These are phyloP conservation scores for Chytridiales sp. DNA, from an alignment of 371 early-diverging fungal genomes.

Conservation along the genomic window DNA sequence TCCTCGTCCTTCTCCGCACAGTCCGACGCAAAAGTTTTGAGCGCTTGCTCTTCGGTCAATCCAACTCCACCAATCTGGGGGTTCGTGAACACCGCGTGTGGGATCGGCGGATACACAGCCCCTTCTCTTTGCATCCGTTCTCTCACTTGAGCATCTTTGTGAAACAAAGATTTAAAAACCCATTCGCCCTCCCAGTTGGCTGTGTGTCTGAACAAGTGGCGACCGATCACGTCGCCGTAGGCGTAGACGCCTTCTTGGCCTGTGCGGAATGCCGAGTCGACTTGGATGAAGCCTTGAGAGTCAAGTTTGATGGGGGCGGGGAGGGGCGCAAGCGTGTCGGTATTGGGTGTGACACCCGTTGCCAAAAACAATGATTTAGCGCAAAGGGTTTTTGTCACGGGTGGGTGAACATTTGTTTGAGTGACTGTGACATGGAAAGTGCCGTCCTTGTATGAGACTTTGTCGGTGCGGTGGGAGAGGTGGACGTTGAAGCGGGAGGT, in stretches of 20 bases:
- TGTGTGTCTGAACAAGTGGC: conserved; percentile 33
- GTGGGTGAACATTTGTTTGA: background rate
- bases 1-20: too few species aligned
- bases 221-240: conserved; percentile 34
- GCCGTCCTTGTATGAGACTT: conserved; percentile 16
- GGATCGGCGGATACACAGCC: conserved; percentile 32
- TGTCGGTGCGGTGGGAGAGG: conserved; percentile 1
- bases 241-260: conserved; percentile 23
- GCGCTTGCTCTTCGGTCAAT: conserved; percentile 25
- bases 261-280: conserved; percentile 26
- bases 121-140: conserved; percentile 5
- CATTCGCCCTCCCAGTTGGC: conserved; percentile 38
- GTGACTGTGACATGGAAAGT: conserved; percentile 17
- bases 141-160: too few species aligned
- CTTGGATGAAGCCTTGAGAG: conserved; percentile 23
- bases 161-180: conserved; percentile 28
- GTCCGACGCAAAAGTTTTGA: conserved; percentile 2
- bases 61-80: conserved; percentile 39
- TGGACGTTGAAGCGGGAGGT: conserved; percentile 16
- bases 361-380: conserved; percentile 30
- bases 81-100: conserved; percentile 34
- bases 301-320: conserved; percentile 11
- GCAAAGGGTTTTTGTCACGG: conserved; percentile 5
- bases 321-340: conserved; percentile 14
- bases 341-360: conserved; percentile 31